These are phyloP conservation scores for Knoxdaviesia proteae DNA, from an alignment of 2,329 filamentous ascomycete genomes.

Conservation along the genomic window DNA sequence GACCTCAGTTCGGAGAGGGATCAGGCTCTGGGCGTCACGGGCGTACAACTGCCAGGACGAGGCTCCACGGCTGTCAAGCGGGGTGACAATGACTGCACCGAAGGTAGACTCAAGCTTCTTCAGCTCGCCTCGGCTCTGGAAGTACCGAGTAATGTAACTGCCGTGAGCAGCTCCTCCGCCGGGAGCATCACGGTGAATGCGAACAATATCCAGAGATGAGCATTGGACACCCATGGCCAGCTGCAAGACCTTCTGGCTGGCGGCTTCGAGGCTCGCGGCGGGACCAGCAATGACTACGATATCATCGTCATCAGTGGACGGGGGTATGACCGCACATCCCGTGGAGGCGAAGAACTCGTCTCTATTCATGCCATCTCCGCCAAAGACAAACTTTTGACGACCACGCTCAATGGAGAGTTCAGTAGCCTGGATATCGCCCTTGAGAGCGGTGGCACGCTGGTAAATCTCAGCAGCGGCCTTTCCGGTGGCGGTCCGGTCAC, in stretches of 20 bases:
- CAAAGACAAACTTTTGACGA: constrained; percentile 87
- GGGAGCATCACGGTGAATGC: constrained; percentile 55
- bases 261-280: constrained; percentile 48
- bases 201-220: constrained; percentile 62
- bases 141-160: constrained; percentile 69
- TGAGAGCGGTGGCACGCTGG: constrained; percentile 53
- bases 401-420: constrained; percentile 51
- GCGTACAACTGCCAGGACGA: constrained; percentile 79
- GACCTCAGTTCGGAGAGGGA: constrained; percentile 56
- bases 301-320: constrained; percentile 58
- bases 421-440: constrained; percentile 21
- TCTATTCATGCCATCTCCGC: constrained; percentile 56
- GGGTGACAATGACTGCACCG: constrained; percentile 72
- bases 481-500: constrained; percentile 70
- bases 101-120: constrained; percentile 63
- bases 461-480: constrained; percentile 56
- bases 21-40: constrained; percentile 62
- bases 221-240: constrained; percentile 74
- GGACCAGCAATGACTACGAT: constrained; percentile 72
- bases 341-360: constrained; percentile 81
- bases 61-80: constrained; percentile 44
- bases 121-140: constrained; percentile 63
- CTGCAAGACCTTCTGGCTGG: constrained; percentile 69
- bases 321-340: constrained; percentile 73
- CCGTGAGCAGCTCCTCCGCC: constrained; percentile 60